Conservation (phyloP, 202 grass and related monocot genomes). For the Musa balbisiana region DNA sequence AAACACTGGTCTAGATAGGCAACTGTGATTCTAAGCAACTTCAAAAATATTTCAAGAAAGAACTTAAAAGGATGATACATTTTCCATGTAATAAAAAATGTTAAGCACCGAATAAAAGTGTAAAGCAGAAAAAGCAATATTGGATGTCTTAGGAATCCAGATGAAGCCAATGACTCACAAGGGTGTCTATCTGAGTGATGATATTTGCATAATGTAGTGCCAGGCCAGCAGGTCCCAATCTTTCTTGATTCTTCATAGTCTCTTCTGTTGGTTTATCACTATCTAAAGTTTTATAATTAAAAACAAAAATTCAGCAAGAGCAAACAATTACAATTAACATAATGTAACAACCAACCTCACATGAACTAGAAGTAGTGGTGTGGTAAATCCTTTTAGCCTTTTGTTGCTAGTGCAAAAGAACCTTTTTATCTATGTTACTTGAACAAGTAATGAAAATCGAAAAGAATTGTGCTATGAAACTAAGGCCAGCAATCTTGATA, state of each 20-base stretch:
- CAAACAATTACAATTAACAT: too few species aligned
- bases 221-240: constrained; percentile 84
- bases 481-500: too few species aligned
- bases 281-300: constrained; percentile 46
- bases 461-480: neutral
- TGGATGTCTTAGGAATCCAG: neutral
- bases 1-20: neutral
- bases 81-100: neutral
- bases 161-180: constrained; percentile 53
- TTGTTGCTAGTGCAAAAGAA: neutral
- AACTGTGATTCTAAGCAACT: too few species aligned
- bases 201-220: constrained; percentile 90
- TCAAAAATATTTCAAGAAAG: too few species aligned
- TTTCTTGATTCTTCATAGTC: constrained; percentile 26
- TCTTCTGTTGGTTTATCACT: constrained; percentile 44
- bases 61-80: neutral
- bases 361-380: neutral
- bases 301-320: constrained; percentile 12
- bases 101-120: neutral
- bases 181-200: constrained; percentile 78
- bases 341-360: neutral
- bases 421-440: neutral
- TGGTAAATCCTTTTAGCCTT: too few species aligned
- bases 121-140: neutral
- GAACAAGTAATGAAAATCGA: neutral